Conservation (phyloP, 2,329 filamentous ascomycete genomes). For the Aspergillus terreus region DNA sequence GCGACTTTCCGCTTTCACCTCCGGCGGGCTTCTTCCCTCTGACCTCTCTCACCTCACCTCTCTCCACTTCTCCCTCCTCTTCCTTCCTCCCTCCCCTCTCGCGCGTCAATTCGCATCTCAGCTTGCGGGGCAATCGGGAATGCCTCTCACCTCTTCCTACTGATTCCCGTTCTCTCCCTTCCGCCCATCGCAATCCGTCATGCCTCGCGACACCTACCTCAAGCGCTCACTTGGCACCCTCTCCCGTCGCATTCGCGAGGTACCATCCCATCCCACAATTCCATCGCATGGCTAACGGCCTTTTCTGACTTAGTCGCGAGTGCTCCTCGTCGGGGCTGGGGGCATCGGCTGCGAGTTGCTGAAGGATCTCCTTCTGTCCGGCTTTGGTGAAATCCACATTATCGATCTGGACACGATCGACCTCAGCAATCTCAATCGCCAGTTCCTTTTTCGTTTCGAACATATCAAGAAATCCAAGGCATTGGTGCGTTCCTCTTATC, state of each 20-base stretch:
- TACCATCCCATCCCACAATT: conserved; percentile 17
- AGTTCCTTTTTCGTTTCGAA: conserved; percentile 93
- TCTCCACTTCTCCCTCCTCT: conserved; percentile 6
- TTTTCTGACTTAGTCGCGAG: conserved; percentile 60
- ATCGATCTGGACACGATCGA: conserved; percentile 99
- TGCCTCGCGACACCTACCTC: conserved; percentile 40
- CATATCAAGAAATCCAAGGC: conserved; percentile 98
- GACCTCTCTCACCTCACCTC: conserved; percentile 6
- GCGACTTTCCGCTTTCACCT: conserved; percentile 3
- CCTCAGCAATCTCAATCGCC: conserved; percentile 92
- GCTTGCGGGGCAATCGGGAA: conserved; percentile 7
- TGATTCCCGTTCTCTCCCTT: conserved; percentile 5
- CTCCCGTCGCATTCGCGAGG: conserved; percentile 38
- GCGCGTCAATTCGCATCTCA: not conserved
- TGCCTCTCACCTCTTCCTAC: conserved; percentile 9
- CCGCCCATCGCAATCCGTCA: conserved; percentile 14
- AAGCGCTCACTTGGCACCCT: conserved; percentile 44
- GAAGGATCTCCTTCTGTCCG: conserved; percentile 89
- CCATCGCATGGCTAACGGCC: not conserved
- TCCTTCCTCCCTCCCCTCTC: conserved; percentile 7
- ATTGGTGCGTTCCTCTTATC: conserved; percentile 55
- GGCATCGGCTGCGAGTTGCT: conserved; percentile 97
- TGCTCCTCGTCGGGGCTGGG: conserved; percentile 92
- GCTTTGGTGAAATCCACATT: conserved; percentile 89
- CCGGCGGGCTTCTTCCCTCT: not conserved